phyloP scores from a whole-genome alignment of 1,284 basidiomycete genomes.

The Wolfiporia cocos region DNA sequence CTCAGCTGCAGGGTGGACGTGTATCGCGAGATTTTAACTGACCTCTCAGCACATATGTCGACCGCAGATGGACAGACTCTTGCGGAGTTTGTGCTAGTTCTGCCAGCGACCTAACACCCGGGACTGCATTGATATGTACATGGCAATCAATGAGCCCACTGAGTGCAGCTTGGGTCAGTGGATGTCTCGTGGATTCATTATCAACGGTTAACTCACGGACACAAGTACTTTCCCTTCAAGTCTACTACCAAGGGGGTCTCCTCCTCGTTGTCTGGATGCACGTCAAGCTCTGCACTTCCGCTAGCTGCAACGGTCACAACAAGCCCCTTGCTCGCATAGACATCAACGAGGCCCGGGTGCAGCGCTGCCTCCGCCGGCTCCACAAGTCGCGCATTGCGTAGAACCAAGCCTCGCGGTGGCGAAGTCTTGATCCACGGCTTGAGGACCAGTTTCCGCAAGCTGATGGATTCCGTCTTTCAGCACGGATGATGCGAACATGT shows the following conservation, averaged over 20 bases:
- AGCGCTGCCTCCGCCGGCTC: slow-evolving; percentile 25
- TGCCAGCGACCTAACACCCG: slow-evolving; percentile 31
- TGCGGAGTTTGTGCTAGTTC: slow-evolving; percentile 29
- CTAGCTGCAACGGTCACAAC: slow-evolving; percentile 22
- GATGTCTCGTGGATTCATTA: not conserved
- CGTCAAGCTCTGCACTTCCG: slow-evolving; percentile 2
- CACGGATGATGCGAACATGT: not conserved
- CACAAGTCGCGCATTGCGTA: slow-evolving; percentile 30
- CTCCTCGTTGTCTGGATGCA: slow-evolving; percentile 8
- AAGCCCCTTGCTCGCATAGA: slow-evolving; percentile 27
- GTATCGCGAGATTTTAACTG: not conserved
- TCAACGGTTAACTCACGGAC: slow-evolving; percentile 26
- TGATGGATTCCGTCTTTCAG: slow-evolving; percentile 7
- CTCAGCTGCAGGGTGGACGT: not conserved
- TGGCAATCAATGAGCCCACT: slow-evolving; percentile 36
- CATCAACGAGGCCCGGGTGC: slow-evolving; percentile 23
- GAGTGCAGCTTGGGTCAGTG: not conserved
- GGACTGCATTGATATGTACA: slow-evolving; percentile 40
- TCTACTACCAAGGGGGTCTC: slow-evolving; percentile 24
- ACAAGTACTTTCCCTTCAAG: slow-evolving; percentile 32
- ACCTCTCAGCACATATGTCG: slow-evolving; percentile 34
- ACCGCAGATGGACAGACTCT: slow-evolving; percentile 30
- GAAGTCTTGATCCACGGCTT: slow-evolving; percentile 31
- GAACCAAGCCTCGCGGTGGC: slow-evolving; percentile 19
- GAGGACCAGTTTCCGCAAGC: slow-evolving; percentile 29